Evolutionary conservation across 139 green algal genomes (phyloP), one percentile per base, ranked within the genome.

Genomic region (Chlorella sp.): DNA sequence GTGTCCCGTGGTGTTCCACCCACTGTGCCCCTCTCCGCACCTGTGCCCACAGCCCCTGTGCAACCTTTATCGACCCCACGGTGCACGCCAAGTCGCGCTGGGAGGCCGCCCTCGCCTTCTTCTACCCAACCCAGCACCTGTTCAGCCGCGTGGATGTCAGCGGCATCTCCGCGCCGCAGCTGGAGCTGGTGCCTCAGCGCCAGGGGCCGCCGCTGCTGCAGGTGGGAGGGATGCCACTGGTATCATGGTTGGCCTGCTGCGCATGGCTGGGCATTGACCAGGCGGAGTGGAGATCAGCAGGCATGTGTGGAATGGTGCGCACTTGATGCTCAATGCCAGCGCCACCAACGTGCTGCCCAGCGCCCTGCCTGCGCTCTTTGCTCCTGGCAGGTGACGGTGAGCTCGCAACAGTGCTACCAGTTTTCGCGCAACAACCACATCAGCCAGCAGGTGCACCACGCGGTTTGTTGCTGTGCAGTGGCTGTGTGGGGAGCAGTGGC

Each of bases 61-160:
- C 78, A 4, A 72, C 28, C 3, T 86, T 86, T 28, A 64, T 73
- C 0, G 78, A 86, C 51, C 78, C 78, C 3, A 79, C 85, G 0
- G 47, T 84, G 26, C 67, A 38, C 1, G 85, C 85, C 18, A 56
- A 38, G 23, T 69, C 78, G 3, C 64, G 85, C 0, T 11, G 57
- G 17, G 67, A 71, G 30, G 21, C 78, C 20, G 57, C 20, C 25
- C 78, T 88, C 28, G 60, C 73, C 30, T 86, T 88, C 68, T 69
- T 88, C 68, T 69, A 65, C 36, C 28, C 64, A 25, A 47, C 86
- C 16, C 74, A 88, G 41, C 44, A 55, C n/a, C 23, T 82, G 78
- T 87, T 68, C 56, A 75, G 78, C 55, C 21, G 30, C 15, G 69
- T 84, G 34, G 1, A 6, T 5, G 34, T 71, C 26, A 64, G 63